Conservation (phyloP, 495 filamentous ascomycete genomes). For the Acidiella bohemica region DNA sequence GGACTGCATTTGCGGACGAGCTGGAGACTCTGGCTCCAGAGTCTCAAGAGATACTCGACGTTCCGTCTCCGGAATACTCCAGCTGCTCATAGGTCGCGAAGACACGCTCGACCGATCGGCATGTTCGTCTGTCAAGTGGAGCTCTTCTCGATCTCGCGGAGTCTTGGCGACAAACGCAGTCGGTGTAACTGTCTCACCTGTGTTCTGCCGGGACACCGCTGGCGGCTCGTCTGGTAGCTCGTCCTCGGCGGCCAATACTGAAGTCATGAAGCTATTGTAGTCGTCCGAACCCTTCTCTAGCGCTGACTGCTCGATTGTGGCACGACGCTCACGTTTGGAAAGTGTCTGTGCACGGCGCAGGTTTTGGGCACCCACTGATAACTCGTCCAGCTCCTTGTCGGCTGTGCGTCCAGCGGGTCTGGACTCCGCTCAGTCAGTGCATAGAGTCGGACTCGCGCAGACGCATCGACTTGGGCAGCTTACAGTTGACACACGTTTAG, state of each 20-base stretch:
- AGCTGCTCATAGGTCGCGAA: neutral
- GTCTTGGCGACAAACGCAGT: neutral
- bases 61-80: no score
- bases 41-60: no score
- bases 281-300: constrained; percentile 1
- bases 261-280: constrained; percentile 2
- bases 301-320: neutral
- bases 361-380: neutral
- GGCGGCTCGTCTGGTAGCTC: constrained; percentile 3
- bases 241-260: constrained; percentile 2
- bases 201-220: neutral
- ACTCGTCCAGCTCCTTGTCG: neutral
- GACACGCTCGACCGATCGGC: neutral
- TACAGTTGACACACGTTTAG: constrained; percentile 9
- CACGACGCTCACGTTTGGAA: neutral
- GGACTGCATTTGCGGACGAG: no score
- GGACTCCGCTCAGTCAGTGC: no score
- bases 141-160: neutral
- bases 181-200: neutral
- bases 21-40: no score
- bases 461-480: no score
- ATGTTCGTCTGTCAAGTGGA: neutral
- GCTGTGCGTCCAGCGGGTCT: constrained; percentile 2
- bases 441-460: no score
- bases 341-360: constrained; percentile 6